These are phyloP conservation scores for Selenicereus undatus DNA, from an alignment of 148 eudicot genomes.

Conservation along the genomic window DNA sequence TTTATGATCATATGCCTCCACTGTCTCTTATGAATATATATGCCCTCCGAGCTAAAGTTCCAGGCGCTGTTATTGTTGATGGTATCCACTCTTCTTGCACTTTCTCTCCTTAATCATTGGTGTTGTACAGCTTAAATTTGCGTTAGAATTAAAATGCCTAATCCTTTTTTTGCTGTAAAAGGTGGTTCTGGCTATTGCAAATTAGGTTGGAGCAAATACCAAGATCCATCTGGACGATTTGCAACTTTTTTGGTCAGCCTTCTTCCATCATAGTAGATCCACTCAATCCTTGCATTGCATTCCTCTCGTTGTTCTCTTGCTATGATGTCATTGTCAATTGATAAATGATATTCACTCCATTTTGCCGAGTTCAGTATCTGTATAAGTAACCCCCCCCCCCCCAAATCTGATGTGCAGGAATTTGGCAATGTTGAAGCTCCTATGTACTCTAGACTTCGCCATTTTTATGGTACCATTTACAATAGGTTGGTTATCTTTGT, in stretches of 20 bases:
- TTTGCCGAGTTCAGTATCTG: not conserved
- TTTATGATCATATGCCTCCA: conserved; percentile 32
- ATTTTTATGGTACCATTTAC: conserved; percentile 69
- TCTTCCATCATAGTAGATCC: not conserved
- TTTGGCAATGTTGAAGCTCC: conserved; percentile 91
- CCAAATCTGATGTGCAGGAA: conserved; percentile 56
- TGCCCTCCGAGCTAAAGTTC: conserved; percentile 61
- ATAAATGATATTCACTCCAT: not conserved
- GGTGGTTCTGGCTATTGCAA: conserved; percentile 97
- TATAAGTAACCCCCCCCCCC: not conserved
- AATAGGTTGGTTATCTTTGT: conserved; percentile 44
- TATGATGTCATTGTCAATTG: not conserved
- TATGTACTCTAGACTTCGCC: conserved; percentile 67
- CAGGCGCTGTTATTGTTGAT: conserved; percentile 77
- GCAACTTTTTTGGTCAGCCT: conserved; percentile 79
- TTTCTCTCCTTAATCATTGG: not conserved
- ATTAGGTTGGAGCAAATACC: conserved; percentile 91
- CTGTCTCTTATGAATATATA: conserved; percentile 59
- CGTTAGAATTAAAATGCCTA: not conserved
- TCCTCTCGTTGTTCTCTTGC: not conserved
- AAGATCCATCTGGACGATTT: conserved; percentile 61
- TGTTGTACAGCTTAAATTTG: not conserved
- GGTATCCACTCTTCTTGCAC: conserved; percentile 34
- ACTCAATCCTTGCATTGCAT: not conserved
- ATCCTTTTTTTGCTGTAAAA: conserved; percentile 12